Conservation (phyloP, 1,139 yeast species). For the Blastobotrys persicus region DNA sequence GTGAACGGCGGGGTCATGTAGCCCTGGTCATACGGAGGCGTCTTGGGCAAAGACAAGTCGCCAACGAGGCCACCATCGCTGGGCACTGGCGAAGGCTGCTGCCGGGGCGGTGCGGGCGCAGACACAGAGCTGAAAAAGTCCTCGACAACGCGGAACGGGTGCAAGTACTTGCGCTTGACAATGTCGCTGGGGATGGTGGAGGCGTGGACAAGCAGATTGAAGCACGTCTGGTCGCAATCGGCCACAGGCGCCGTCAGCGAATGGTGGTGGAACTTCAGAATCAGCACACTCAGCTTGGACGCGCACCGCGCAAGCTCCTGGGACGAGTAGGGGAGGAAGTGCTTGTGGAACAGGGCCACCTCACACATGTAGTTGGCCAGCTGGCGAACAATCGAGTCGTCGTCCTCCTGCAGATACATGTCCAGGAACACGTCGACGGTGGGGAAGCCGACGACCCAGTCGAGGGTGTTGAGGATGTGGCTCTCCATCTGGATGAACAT, state of each 20-base stretch:
- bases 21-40: slow-evolving; percentile 11
- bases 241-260: slow-evolving; percentile 14
- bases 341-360: slow-evolving; percentile 64
- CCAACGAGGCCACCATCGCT: slow-evolving; percentile 12
- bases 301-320: slow-evolving; percentile 66
- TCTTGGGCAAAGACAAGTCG: slow-evolving; percentile 1
- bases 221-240: slow-evolving; percentile 25
- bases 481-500: slow-evolving; percentile 96
- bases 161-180: slow-evolving; percentile 33
- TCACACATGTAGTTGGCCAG: slow-evolving; percentile 68
- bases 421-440: slow-evolving; percentile 40
- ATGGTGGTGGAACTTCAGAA: slow-evolving; percentile 12
- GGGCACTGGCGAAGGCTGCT: slow-evolving; percentile 12
- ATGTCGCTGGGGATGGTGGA: slow-evolving; percentile 30
- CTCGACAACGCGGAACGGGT: slow-evolving; percentile 26
- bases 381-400: slow-evolving; percentile 48
- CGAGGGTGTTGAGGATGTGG: slow-evolving; percentile 78
- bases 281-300: slow-evolving; percentile 53
- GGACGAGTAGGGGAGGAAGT: slow-evolving; percentile 55
- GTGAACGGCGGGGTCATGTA: slow-evolving; percentile 28
- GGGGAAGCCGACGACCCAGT: slow-evolving; percentile 74
- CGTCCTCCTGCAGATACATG: slow-evolving; percentile 25
- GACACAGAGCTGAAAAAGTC: slow-evolving; percentile 8
- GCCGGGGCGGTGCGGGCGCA: slow-evolving; percentile 5
- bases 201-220: slow-evolving; percentile 28